Evolutionary conservation across 176 grass and related monocot genomes (phyloP).

Genomic region (Pontederia paniculata): DNA sequence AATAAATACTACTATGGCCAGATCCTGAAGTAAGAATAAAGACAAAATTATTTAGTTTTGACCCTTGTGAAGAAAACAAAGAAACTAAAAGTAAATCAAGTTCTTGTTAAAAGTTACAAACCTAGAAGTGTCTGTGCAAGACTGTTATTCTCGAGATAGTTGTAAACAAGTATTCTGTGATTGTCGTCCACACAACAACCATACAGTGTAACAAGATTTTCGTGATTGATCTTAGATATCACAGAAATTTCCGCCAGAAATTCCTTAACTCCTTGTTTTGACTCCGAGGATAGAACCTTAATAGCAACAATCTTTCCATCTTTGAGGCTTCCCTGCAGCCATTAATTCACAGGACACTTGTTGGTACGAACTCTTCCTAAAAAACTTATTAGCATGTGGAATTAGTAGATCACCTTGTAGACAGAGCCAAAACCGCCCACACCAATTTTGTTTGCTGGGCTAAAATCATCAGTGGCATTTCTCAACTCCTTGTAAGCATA

Average conservation of each 20-base stretch:
- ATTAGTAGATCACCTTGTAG: slow-evolving; percentile 46
- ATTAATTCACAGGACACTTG: not conserved
- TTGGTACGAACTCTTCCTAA: not conserved
- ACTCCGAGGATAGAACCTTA: slow-evolving; percentile 73
- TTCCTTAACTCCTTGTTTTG: slow-evolving; percentile 61
- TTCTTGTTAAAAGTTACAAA: slow-evolving; percentile 17
- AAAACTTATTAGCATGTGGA: not conserved
- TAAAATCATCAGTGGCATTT: slow-evolving; percentile 65
- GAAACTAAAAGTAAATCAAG: slow-evolving; percentile 7
- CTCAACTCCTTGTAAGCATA: slow-evolving; percentile 68
- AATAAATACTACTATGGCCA: slow-evolving; percentile 45
- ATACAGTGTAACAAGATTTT: slow-evolving; percentile 63
- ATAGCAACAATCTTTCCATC: slow-evolving; percentile 58
- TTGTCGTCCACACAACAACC: slow-evolving; percentile 73
- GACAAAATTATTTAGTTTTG: not conserved
- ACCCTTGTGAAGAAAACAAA: too few relatives aligned
- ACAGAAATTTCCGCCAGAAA: slow-evolving; percentile 61
- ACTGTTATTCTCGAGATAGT: slow-evolving; percentile 83
- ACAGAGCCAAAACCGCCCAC: slow-evolving; percentile 83
- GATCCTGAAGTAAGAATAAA: slow-evolving; percentile 24
- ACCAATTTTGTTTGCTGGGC: slow-evolving; percentile 55
- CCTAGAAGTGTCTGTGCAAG: slow-evolving; percentile 67
- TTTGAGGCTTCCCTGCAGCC: slow-evolving; percentile 66
- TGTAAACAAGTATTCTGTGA: slow-evolving; percentile 78
- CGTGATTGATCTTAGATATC: slow-evolving; percentile 56